Conservation (phyloP, 1,139 yeast genomes). For the Saccharomyces hybrid region DNA sequence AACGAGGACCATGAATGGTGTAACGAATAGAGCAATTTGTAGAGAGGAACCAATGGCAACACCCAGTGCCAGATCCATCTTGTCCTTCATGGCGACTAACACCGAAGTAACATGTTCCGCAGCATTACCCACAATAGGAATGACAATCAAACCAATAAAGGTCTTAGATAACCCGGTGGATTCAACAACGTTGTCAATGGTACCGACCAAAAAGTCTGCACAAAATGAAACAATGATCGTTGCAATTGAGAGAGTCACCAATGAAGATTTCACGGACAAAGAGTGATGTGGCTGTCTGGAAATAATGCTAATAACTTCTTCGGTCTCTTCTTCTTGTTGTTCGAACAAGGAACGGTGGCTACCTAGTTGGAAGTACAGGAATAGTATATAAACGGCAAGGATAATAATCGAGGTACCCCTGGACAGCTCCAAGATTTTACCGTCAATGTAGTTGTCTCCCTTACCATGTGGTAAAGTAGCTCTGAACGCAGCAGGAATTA, state of each 20-base stretch:
- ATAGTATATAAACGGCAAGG: slow-evolving; percentile 68
- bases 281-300: slow-evolving; percentile 18
- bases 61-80: slow-evolving; percentile 95
- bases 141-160: slow-evolving; percentile 83
- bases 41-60: slow-evolving; percentile 96
- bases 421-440: slow-evolving; percentile 63
- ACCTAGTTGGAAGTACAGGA: slow-evolving; percentile 76
- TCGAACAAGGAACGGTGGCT: slow-evolving; percentile 70
- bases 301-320: slow-evolving; percentile 27
- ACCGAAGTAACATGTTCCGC: slow-evolving; percentile 98
- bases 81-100: slow-evolving; percentile 87
- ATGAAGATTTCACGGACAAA: slow-evolving; percentile 21
- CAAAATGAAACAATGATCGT: slow-evolving; percentile 82
- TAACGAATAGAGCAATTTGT: slow-evolving; percentile 88
- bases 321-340: slow-evolving; percentile 34
- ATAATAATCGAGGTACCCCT: slow-evolving; percentile 81
- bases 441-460: slow-evolving; percentile 32
- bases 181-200: slow-evolving; percentile 82
- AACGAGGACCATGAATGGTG: slow-evolving; percentile 86
- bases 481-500: slow-evolving; percentile 94
- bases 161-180: slow-evolving; percentile 85
- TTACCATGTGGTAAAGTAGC: slow-evolving; percentile 58
- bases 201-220: slow-evolving; percentile 89
- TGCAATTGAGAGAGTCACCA: slow-evolving; percentile 42
- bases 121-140: slow-evolving; percentile 96